Evolutionary conservation across 2,329 filamentous ascomycete genomes (phyloP).

Genomic region (Westerdykella ornata): DNA sequence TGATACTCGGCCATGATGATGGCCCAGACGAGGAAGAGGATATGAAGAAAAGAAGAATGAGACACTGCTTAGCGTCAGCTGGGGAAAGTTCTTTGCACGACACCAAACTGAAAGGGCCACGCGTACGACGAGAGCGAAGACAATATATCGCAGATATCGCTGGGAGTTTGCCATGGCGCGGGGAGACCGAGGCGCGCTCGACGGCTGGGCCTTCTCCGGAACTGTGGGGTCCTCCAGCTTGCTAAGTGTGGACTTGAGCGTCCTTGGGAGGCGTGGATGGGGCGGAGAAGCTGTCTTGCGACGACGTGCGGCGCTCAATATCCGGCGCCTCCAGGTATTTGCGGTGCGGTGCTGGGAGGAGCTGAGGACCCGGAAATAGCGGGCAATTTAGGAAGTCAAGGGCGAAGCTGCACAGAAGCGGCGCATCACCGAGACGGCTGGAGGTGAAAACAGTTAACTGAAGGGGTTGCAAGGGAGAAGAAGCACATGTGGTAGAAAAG

Average conservation of each 20-base stretch:
- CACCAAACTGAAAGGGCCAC: conserved; percentile 1
- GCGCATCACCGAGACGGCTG: no score
- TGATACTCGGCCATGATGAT: conserved; percentile 29
- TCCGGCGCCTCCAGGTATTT: no score
- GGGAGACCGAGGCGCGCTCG: conserved; percentile 7
- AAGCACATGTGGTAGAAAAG: no score
- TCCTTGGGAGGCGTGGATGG: no score
- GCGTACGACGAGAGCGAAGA: conserved; percentile 78
- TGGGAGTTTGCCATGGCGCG: conserved; percentile 66
- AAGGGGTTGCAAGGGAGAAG: no score
- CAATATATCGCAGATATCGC: conserved; percentile 65
- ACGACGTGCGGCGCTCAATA: no score
- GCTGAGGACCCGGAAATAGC: no score
- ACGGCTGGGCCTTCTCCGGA: conserved; percentile 17
- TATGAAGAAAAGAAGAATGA: conserved; percentile 77
- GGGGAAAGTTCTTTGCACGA: background rate
- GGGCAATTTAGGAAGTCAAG: no score
- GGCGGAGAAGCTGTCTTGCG: no score
- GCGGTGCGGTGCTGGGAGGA: no score
- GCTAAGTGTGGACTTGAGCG: conserved; percentile 8
- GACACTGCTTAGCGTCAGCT: conserved; percentile 40
- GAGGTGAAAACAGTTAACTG: no score
- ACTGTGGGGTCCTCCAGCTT: conserved; percentile 25
- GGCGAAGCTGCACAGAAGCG: no score
- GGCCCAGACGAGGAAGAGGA: conserved; percentile 53